Conservation (phyloP, 768 basidiomycete genomes). For the Sarcomyxa edulis region DNA sequence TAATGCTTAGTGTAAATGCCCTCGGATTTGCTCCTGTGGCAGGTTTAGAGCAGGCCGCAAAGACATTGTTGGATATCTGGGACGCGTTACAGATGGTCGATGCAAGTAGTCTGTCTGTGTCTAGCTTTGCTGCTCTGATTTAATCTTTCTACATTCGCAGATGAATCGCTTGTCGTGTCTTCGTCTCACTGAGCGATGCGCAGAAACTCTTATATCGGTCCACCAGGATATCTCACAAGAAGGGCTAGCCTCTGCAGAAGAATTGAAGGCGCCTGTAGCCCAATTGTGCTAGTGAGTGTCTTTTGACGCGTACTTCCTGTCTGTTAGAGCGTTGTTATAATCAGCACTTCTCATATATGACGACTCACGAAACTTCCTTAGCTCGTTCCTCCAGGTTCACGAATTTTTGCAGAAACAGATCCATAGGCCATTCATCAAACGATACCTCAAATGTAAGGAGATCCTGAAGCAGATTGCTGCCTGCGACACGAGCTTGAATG, state of each 20-base stretch:
- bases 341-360: background rate
- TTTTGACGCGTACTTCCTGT: background rate
- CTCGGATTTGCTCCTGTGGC: conserved; percentile 49
- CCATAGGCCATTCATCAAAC: conserved; percentile 54
- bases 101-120: conserved; percentile 30
- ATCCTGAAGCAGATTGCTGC: conserved; percentile 41
- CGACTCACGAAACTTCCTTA: conserved; percentile 10
- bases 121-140: background rate
- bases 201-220: conserved; percentile 57
- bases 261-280: conserved; percentile 44
- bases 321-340: background rate
- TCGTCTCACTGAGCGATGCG: conserved; percentile 69
- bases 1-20: conserved; percentile 34
- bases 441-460: conserved; percentile 59
- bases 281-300: conserved; percentile 43
- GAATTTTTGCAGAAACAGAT: conserved; percentile 45
- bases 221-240: conserved; percentile 56
- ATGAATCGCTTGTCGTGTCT: conserved; percentile 65
- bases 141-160: conserved; percentile 24
- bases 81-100: conserved; percentile 55
- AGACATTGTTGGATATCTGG: conserved; percentile 56
- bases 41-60: conserved; percentile 47
- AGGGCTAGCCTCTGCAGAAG: conserved; percentile 41
- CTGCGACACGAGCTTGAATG: conserved; percentile 48
- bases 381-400: conserved; percentile 39